Conservation (phyloP, 495 filamentous ascomycete species). For the Penicillium ucsense region DNA sequence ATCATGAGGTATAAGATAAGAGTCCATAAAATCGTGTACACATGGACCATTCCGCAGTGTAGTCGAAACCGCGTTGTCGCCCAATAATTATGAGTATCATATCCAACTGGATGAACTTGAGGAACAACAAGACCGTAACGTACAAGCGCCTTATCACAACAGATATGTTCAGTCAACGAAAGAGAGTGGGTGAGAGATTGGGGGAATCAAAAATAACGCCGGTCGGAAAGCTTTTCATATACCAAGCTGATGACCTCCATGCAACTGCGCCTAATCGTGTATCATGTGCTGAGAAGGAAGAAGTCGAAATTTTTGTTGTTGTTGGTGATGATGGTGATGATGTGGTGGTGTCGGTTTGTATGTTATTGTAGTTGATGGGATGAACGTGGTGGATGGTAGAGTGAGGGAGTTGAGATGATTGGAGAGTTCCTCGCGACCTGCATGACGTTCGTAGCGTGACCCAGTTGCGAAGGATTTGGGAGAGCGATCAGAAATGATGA, state of each 20-base stretch:
- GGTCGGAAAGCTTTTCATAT: slow-evolving; percentile 8
- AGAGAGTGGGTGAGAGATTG: background rate
- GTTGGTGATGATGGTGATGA: no score
- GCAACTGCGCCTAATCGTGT: slow-evolving; percentile 3
- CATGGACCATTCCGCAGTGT: background rate
- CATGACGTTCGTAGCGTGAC: no score
- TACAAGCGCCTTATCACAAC: background rate
- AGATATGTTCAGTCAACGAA: background rate
- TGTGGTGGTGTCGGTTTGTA: no score
- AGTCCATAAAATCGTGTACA: background rate
- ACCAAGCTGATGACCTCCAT: slow-evolving; percentile 6
- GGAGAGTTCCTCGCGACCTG: no score
- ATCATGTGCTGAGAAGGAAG: background rate
- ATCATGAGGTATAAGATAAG: background rate
- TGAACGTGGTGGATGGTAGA: no score
- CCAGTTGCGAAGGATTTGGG: no score
- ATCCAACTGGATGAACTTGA: background rate
- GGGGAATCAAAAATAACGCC: slow-evolving; percentile 2
- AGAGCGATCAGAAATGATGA: no score
- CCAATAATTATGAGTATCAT: background rate
- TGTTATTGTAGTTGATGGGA: no score
- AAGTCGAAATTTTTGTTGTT: background rate
- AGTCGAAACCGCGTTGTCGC: background rate
- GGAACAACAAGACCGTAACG: background rate
- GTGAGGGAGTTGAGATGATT: no score